Base-by-base conservation (phyloP, 768 basidiomycete species). In the Dacryopinax primogenitus region DNA sequence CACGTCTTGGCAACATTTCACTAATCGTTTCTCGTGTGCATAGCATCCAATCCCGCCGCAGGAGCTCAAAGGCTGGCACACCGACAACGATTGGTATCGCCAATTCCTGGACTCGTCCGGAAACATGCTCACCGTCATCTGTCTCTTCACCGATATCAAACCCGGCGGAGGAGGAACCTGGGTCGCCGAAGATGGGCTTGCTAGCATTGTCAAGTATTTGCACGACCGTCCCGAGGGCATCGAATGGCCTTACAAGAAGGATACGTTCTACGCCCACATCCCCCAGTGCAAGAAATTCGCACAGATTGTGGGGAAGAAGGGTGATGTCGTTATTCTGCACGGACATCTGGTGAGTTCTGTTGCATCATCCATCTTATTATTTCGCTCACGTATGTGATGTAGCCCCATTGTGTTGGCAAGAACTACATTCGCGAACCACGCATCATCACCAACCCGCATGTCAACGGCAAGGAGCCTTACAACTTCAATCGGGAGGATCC, bases 401-500 rank as follows among this genome's bases (percentile, higher is more conserved):
- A 66, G 65, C 64, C 64, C 21, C 64, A 65, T 21, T 32, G 23
- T 51, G 35, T 36, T n/a, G 58, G 33, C 64, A 61, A 51, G 45
- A 65, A 65, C 45, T 47, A 58, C 47, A 23, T 58, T 4, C 64
- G 64, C 32, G 30, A 16, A 15, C 33, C 51, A 15, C 64, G 64
- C 9, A 58, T 61, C 45, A 65, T 65, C 51, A 39, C 64, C 18
- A 65, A 65, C 34, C 64, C 64, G 1, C 64, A 51, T 21, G 21
- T 32, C 33, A 61, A 34, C 35, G 26, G 36, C 23, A 23, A 3
- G 36, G 39, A 61, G 4, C 64, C 64, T 13, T 61, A 58, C 64
- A 65, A 65, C 64, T 36, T 65, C 30, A 65, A 65, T 28, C 44
- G 64, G 2, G 64, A 33, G 34, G 64, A 65, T 35, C 64, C 51